phyloP scores from a whole-genome alignment of 129 eudicot genomes.

The Deinandra increscens region DNA sequence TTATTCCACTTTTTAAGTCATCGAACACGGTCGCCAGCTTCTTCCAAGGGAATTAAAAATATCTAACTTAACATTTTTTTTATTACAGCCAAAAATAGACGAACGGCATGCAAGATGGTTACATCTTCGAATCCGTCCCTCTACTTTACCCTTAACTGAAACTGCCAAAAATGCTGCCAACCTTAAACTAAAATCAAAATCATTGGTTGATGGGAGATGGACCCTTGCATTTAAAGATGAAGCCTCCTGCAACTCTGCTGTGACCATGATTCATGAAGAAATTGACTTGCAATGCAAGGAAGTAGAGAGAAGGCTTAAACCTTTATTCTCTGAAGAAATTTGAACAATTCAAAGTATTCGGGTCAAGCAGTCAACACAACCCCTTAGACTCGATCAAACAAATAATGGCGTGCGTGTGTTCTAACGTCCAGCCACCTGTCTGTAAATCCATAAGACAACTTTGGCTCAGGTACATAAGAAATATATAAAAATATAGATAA shows the following conservation, averaged over 20 bases:
- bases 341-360: constrained; percentile 14
- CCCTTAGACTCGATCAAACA: constrained; percentile 9
- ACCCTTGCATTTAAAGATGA: constrained; percentile 87
- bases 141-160: constrained; percentile 52
- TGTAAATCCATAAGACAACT: constrained; percentile 30
- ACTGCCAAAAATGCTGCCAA: constrained; percentile 33
- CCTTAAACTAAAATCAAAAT: constrained; percentile 54
- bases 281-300: constrained; percentile 43
- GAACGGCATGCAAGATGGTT: constrained; percentile 83
- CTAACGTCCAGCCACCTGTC: constrained; percentile 19
- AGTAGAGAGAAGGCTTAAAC: constrained; percentile 69
- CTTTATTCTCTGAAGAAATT: constrained; percentile 30
- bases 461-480: constrained; percentile 28
- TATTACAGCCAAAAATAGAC: constrained; percentile 73
- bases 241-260: constrained; percentile 64
- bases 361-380: constrained; percentile 11
- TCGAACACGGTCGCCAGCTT: background rate
- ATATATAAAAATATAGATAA: constrained; percentile 19
- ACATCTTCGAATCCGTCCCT: constrained; percentile 93
- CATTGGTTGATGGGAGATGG: constrained; percentile 97
- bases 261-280: constrained; percentile 72
- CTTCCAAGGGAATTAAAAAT: background rate
- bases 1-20: background rate
- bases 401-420: constrained; percentile 23
- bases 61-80: background rate